Evolutionary conservation across 2,329 filamentous ascomycete genomes (phyloP), one percentile per base, ranked within the genome.

Genomic region (Zarea fungicola): DNA sequence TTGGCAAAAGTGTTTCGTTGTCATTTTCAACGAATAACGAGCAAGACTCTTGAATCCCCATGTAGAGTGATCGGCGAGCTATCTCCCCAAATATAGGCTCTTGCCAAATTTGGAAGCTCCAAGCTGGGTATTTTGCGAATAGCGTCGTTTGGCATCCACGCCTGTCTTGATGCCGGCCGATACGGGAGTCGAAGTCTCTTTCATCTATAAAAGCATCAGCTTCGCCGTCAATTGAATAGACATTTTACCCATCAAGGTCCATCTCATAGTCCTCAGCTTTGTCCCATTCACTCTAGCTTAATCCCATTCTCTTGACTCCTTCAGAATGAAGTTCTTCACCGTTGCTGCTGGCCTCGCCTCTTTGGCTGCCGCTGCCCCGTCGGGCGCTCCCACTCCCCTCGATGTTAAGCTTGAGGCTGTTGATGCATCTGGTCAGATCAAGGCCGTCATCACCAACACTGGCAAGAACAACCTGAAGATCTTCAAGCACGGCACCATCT

Each of bases 361-460:
- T 39, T 35, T 67, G 45, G 67, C 58, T 48, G 61, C 63, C 37
- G 40, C 48, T 16, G 40, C 48, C 7, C 61, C 66, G 46, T 63
- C 70, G 39, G 60, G 65, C 42, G 63, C 47, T 11, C 42, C 36
- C 28, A 32, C 48, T 28, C 61, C 66, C 44, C 63, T 71, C 37
- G 60, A 65, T 42, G 63, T 67, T 45, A 62, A 66, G 55, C 64
- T 74, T 41, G 61, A 69, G 56, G 61, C 67, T 52, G 57, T 65
- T n/a, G 70, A 67, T 48, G 75, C 75, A 61, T 69, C 72, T 29
- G 64, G 64, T 35, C n/a, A 45, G 42, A 64, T 77, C 56, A 73
- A 73, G 62, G 68, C 72, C n/a, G 61, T 61, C 32, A 62, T 78
- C 49, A 75, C 69, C 53, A 77, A 78, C 65, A 72, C 60, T 25